Conservation (phyloP, 495 filamentous ascomycete species). For the Podospora conica region DNA sequence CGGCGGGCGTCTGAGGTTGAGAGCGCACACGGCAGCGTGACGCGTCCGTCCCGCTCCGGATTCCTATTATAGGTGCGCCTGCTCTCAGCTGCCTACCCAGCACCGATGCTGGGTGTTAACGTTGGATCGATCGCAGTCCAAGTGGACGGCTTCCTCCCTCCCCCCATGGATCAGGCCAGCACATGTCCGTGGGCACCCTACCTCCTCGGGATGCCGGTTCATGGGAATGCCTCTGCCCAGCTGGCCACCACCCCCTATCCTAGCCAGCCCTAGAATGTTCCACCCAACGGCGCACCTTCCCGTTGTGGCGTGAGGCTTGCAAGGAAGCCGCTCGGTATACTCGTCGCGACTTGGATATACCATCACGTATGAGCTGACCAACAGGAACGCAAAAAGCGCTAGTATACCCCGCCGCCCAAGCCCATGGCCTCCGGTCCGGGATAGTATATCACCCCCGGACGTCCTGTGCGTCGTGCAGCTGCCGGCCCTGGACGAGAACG, state of each 20-base stretch:
- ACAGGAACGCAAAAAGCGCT: not conserved
- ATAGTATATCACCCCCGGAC: not conserved
- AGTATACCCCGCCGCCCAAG: not conserved
- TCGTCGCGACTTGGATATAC: not conserved
- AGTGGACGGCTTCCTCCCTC: not conserved
- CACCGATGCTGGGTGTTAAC: not conserved
- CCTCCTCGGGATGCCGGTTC: not conserved
- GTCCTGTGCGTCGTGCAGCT: not conserved
- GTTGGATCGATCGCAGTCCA: not conserved
- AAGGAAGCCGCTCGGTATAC: not conserved
- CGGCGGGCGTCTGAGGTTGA: slow-evolving; percentile 6
- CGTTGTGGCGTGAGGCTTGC: not conserved
- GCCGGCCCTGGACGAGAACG: not conserved
- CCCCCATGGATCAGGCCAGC: not conserved
- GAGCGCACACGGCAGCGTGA: not conserved
- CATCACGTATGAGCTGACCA: not conserved
- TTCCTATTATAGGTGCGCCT: slow-evolving; percentile 9
- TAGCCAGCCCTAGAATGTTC: not conserved
- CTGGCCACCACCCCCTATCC: not conserved
- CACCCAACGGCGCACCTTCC: not conserved
- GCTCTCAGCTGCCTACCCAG: not conserved
- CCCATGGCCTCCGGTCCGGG: not conserved
- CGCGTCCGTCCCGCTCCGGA: slow-evolving; percentile 1
- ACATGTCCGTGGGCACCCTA: not conserved
- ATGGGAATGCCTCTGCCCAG: not conserved